Evolutionary conservation across 768 basidiomycete genomes (phyloP).

Genomic region (Pisolithus orientalis): DNA sequence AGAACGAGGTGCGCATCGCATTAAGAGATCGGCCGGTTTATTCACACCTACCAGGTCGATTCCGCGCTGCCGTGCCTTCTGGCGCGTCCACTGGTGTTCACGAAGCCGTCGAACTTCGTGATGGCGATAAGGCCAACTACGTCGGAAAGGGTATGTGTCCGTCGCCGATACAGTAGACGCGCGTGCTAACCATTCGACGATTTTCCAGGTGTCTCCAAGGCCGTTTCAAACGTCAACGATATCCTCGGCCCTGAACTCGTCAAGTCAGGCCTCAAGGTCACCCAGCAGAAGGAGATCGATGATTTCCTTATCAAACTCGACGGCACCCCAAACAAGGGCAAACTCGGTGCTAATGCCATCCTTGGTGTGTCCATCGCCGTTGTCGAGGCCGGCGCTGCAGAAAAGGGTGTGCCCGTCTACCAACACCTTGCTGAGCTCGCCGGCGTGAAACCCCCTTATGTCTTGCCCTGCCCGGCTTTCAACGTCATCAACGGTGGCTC

Average conservation of each 20-base stretch:
- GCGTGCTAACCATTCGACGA: not conserved
- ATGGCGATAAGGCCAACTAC: constrained; percentile 88
- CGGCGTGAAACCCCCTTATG: constrained; percentile 89
- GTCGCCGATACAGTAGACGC: not conserved
- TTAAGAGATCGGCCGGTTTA: constrained; percentile 5
- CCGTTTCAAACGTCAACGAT: constrained; percentile 90
- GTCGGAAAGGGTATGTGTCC: constrained; percentile 81
- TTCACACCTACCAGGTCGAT: constrained; percentile 56
- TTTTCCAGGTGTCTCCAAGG: constrained; percentile 78
- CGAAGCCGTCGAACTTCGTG: constrained; percentile 98
- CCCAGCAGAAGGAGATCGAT: constrained; percentile 91
- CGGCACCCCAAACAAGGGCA: constrained; percentile 97
- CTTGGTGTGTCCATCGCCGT: constrained; percentile 97
- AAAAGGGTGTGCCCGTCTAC: constrained; percentile 95
- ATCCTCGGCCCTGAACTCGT: constrained; percentile 86
- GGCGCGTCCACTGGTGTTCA: constrained; percentile 98
- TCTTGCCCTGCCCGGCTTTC: constrained; percentile 90
- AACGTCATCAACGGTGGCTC: constrained; percentile 99
- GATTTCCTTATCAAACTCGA: constrained; percentile 98
- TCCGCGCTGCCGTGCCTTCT: constrained; percentile 92
- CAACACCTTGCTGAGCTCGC: constrained; percentile 94
- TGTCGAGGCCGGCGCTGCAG: constrained; percentile 86
- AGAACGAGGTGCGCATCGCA: constrained; percentile 57
- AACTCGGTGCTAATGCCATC: constrained; percentile 98
- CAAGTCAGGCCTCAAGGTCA: constrained; percentile 76